Evolutionary conservation across 306 rosid genomes (phyloP).

Genomic region (Parietaria judaica): DNA sequence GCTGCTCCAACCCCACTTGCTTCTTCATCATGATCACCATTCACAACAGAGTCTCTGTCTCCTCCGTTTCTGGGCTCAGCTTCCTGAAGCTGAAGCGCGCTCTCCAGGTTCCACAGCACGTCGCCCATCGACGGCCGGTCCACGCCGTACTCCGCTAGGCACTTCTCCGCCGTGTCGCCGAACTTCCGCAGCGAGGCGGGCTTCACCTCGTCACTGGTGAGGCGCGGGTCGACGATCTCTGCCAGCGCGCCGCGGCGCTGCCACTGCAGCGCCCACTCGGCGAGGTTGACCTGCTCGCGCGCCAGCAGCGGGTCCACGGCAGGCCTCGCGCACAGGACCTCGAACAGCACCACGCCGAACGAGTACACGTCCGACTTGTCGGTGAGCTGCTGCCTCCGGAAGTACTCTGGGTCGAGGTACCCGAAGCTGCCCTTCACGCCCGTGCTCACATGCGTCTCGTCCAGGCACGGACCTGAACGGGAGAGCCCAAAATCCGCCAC

Average conservation of each 20-base stretch:
- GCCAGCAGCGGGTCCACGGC: constrained; percentile 85
- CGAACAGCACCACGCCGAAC: constrained; percentile 90
- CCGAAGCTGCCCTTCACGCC: constrained; percentile 97
- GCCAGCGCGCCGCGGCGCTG: constrained; percentile 69
- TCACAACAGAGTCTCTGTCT: not conserved
- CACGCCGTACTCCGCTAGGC: constrained; percentile 87
- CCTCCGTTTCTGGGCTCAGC: constrained; percentile 31
- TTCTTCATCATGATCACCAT: not conserved
- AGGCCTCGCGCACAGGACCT: constrained; percentile 88
- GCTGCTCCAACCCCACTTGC: constrained; percentile 18
- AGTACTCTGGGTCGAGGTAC: constrained; percentile 93
- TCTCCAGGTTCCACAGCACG: constrained; percentile 88
- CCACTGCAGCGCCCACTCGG: constrained; percentile 95
- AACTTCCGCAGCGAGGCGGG: constrained; percentile 64
- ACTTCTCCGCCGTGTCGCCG: constrained; percentile 95
- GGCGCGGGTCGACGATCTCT: constrained; percentile 57
- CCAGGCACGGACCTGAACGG: constrained; percentile 77
- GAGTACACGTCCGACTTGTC: constrained; percentile 96
- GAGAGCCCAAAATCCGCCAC: constrained; percentile 99
- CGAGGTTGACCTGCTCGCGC: constrained; percentile 82
- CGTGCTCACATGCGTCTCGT: constrained; percentile 94
- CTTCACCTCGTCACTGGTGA: constrained; percentile 55
- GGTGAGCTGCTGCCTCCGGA: constrained; percentile 89
- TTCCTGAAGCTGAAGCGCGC: constrained; percentile 90
- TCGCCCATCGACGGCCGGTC: constrained; percentile 99